Conservation (phyloP, 2,329 filamentous ascomycete species). For the Venturia pyrina region DNA sequence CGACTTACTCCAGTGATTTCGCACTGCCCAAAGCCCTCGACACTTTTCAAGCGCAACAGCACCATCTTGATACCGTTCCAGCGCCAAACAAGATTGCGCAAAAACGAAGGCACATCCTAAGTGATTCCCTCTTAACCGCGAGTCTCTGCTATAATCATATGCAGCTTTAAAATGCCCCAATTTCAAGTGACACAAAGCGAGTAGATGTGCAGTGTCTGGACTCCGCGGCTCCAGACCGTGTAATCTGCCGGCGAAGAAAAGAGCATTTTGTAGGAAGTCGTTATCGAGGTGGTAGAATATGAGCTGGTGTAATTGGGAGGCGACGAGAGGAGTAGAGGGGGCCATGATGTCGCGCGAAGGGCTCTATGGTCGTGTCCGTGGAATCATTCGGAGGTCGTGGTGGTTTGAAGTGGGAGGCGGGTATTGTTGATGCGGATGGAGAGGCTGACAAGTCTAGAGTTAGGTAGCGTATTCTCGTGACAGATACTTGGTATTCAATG, state of each 20-base stretch:
- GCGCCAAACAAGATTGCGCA: constrained; percentile 73
- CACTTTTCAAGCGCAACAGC: constrained; percentile 76
- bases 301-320: constrained; percentile 50
- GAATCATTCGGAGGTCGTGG: neutral
- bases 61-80: constrained; percentile 73
- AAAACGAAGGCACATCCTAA: constrained; percentile 85
- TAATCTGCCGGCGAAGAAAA: constrained; percentile 85
- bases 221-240: constrained; percentile 74
- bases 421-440: constrained; percentile 1
- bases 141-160: constrained; percentile 67
- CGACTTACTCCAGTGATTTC: constrained; percentile 64
- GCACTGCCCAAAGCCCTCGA: constrained; percentile 62
- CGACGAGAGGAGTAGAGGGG: constrained; percentile 3
- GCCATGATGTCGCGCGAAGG: constrained; percentile 1
- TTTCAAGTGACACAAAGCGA: constrained; percentile 76
- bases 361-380: neutral
- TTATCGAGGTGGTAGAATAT: constrained; percentile 79
- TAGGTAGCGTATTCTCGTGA: neutral
- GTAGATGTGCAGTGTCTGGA: constrained; percentile 69
- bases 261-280: constrained; percentile 75
- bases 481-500: constrained; percentile 2
- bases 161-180: constrained; percentile 76
- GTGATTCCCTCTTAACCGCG: constrained; percentile 48
- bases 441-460: neutral
- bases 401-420: neutral